Percentiles rank a stretch among this genome's conserved stretches.
Evolutionary conservation across 1,284 basidiomycete genomes (phyloP).

Genomic region (Rhodotorula sp.): DNA sequence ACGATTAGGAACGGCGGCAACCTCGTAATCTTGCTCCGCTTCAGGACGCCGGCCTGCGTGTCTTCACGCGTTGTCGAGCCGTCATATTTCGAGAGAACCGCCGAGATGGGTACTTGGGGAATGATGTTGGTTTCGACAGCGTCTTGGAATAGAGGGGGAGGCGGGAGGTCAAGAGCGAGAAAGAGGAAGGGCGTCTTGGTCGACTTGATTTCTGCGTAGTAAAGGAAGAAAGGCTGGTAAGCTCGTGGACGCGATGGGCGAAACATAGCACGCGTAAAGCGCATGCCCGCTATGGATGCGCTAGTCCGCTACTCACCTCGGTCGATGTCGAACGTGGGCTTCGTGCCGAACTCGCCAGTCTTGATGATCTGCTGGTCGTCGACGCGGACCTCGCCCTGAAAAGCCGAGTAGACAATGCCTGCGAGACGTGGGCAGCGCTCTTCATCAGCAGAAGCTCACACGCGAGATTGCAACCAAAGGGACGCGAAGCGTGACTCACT

Average conservation of each 20-base stretch:
- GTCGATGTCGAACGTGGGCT: constrained; percentile 78
- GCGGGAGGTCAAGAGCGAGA: constrained; percentile 90
- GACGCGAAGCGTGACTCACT: constrained; percentile 60
- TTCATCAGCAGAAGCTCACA: neutral
- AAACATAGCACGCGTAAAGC: neutral
- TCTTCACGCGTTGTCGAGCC: constrained; percentile 64
- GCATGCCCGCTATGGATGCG: neutral
- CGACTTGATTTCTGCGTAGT: constrained; percentile 72
- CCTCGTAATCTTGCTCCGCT: constrained; percentile 81
- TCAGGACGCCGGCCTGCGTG: constrained; percentile 81
- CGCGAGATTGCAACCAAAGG: neutral
- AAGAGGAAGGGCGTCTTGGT: constrained; percentile 87
- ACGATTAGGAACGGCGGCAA: constrained; percentile 91
- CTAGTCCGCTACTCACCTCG: constrained; percentile 61
- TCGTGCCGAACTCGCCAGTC: constrained; percentile 54
- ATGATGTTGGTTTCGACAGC: constrained; percentile 95
- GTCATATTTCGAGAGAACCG: constrained; percentile 94
- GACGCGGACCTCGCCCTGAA: constrained; percentile 89
- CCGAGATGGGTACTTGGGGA: constrained; percentile 89
- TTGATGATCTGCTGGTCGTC: constrained; percentile 90
- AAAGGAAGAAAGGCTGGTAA: neutral
- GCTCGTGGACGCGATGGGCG: neutral
- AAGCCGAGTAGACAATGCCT: constrained; percentile 88
- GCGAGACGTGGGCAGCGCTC: neutral
- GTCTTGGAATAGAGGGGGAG: constrained; percentile 95